Base-by-base conservation (phyloP, 2,329 filamentous ascomycete genomes). In the Alternaria hordeiaustralica region DNA sequence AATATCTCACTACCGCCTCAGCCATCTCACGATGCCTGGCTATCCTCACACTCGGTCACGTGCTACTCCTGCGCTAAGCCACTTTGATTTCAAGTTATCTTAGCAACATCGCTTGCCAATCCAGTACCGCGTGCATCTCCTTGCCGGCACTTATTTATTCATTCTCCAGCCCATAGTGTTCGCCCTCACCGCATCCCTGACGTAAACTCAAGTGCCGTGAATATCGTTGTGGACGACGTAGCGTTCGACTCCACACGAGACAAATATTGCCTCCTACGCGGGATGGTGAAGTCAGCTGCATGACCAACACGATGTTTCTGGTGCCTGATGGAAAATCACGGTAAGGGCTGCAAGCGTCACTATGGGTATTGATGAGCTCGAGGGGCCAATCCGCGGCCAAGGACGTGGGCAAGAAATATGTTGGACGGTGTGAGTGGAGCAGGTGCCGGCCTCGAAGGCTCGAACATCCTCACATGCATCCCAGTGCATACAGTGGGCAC, bases 371-470 rank as follows among this genome's bases (percentile, higher is more conserved):
- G 49, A 47, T 53, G 30, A 43, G 60, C 28, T 13, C 21, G n/a
- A 25, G 25, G 25, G 50, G 23, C 55, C 62, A 62, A 61, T 65
- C 23, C 12, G 41, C 47, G 15, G 20, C 60, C 46, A 56, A 60
- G 62, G 54, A 53, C 55, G 53, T 58, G 63, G 58, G 51, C n/a
- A 58, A 46, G 25, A 56, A 49, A 59, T 18, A 26, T 36, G 28
- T 55, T 64, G 58, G 64, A 59, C 18, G 59, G 65, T 66, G 67
- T 60, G 63, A 51, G 65, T 66, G 65, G 61, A 65, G 64, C 53
- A 56, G 41, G 51, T 51, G 58, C 47, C 56, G 63, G 64, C 61
- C 51, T 65, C 57, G 58, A 68, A 61, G 63, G 61, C 51, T 65
- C 59, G 60, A 68, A 61, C 53, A 56, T 59, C 43, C 58, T 63